Percentiles rank a stretch among this genome's conserved stretches.
phyloP scores from a whole-genome alignment of 257 asterid species.

The Solanum arcanum region DNA sequence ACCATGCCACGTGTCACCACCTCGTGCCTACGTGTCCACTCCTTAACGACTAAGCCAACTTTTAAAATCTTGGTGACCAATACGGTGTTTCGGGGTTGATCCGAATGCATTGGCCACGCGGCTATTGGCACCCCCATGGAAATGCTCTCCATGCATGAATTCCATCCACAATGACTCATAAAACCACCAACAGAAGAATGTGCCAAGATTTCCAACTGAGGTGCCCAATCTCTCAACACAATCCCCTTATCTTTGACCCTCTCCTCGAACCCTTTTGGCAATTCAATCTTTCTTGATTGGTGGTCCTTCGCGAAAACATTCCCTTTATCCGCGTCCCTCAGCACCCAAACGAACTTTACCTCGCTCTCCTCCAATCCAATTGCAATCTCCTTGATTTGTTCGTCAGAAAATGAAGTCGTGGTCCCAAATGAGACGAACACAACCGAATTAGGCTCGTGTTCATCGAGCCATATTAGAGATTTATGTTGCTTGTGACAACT shows the following conservation, averaged over 20 bases:
- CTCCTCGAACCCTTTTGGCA: slow-evolving; percentile 37
- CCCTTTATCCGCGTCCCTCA: slow-evolving; percentile 33
- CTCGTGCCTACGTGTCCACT: slow-evolving; percentile 23
- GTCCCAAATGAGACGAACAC: slow-evolving; percentile 44
- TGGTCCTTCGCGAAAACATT: background rate
- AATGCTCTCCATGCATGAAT: slow-evolving; percentile 59
- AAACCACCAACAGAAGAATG: slow-evolving; percentile 41
- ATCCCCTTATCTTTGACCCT: slow-evolving; percentile 27
- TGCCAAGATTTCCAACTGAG: slow-evolving; percentile 42
- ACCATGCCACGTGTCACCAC: slow-evolving; percentile 13
- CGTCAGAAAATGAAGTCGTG: slow-evolving; percentile 24
- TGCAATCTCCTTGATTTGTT: slow-evolving; percentile 33
- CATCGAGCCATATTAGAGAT: slow-evolving; percentile 41
- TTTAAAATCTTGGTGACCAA: slow-evolving; percentile 22
- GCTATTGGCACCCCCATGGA: slow-evolving; percentile 55
- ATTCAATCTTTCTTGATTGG: background rate
- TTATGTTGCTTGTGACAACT: slow-evolving; percentile 2
- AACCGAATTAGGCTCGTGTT: slow-evolving; percentile 19
- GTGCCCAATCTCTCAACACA: slow-evolving; percentile 44
- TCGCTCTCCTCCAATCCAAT: slow-evolving; percentile 30
- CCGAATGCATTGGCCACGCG: slow-evolving; percentile 74
- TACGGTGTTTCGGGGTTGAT: slow-evolving; percentile 46
- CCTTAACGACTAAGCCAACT: slow-evolving; percentile 35
- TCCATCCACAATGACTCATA: slow-evolving; percentile 66
- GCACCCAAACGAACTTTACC: slow-evolving; percentile 32